Evolutionary conservation across 2,329 filamentous ascomycete genomes (phyloP), one percentile per base, ranked within the genome.

Genomic region (Endoconidiophora polonica): DNA sequence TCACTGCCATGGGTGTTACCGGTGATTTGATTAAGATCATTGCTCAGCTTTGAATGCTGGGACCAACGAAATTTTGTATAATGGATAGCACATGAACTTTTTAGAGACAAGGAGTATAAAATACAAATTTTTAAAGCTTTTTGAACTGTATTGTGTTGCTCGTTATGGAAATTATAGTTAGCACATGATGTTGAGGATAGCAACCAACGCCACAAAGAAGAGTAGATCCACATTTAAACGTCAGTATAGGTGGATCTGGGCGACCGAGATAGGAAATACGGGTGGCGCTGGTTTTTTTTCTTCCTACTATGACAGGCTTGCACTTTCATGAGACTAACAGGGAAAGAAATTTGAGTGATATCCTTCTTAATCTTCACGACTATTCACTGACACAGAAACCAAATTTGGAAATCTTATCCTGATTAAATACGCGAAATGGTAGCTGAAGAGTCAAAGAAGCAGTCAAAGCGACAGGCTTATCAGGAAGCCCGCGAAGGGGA

Each of bases 1-100:
- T 96, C 48, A 98, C 91, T 33, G 91, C 91, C 24, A 96, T 96
- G 90, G 91, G 91, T 54, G 90, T 98, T 44, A 87, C 86, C n/a
- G 79, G 78, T 44, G 91, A 98, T 68, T 67, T 98, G 59, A 73
- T 96, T 63, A 95, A 94, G 72, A 85, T 93, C 37, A 61, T 95
- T 54, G 73, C 82, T 57, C 72, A 86, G 61, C 71, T 93, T 60
- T 70, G 70, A 52, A 67, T 22, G 7, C 38, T 10, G n/a, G 6
- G 23, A 26, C 16, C 14, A n/a, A 37, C n/a, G 5, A 20, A 3
- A 33, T 33, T 9, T 33, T 12, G 29, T 33, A 33, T 33, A 1
- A 49, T 33, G 22, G 18, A 20, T 12, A 49, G 20, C 14, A 43
- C 22, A 49, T 22, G 18, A 14, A 24, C 38, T 37, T 49, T 44